A percentile compares a stretch with the other conserved stretches of the same genome.
Evolutionary conservation across 2,329 filamentous ascomycete species (phyloP).

Genomic region (Colletotrichum noveboracense): DNA sequence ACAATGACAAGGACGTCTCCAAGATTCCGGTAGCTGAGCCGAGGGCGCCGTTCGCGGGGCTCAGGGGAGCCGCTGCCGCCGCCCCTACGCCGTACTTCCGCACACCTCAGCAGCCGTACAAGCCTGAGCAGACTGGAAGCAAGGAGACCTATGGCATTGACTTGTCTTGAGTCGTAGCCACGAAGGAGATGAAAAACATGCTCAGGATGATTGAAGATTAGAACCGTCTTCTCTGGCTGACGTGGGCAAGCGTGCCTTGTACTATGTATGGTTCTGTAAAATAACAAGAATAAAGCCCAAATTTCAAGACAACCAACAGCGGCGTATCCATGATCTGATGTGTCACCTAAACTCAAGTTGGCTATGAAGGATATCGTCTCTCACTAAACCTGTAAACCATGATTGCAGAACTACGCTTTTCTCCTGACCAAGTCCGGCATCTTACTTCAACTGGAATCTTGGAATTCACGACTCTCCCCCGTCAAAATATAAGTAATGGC

Average conservation of each 20-base stretch:
- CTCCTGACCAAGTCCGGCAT: background rate
- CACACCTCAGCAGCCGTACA: background rate
- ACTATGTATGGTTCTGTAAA: slow-evolving; percentile 19
- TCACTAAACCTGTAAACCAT: background rate
- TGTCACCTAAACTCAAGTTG: background rate
- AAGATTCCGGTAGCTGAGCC: background rate
- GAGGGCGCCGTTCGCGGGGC: background rate
- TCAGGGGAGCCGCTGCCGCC: background rate
- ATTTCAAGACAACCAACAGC: background rate
- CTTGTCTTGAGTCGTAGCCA: slow-evolving; percentile 7
- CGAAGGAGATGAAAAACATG: background rate
- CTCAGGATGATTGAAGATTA: background rate
- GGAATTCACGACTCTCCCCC: background rate
- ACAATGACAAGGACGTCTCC: slow-evolving; percentile 30
- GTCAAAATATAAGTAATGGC: background rate
- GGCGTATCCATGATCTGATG: background rate
- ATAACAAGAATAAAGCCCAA: slow-evolving; percentile 13
- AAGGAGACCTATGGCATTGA: slow-evolving; percentile 38
- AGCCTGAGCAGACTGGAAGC: background rate
- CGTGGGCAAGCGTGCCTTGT: background rate
- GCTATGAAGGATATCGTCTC: background rate
- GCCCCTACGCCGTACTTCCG: background rate
- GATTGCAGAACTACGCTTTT: background rate
- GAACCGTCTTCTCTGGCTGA: background rate
- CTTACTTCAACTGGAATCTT: background rate